Evolutionary conservation across 148 eudicot species (phyloP), one percentile per base, ranked within the genome.

Genomic region (Gaultheria prostrata): DNA sequence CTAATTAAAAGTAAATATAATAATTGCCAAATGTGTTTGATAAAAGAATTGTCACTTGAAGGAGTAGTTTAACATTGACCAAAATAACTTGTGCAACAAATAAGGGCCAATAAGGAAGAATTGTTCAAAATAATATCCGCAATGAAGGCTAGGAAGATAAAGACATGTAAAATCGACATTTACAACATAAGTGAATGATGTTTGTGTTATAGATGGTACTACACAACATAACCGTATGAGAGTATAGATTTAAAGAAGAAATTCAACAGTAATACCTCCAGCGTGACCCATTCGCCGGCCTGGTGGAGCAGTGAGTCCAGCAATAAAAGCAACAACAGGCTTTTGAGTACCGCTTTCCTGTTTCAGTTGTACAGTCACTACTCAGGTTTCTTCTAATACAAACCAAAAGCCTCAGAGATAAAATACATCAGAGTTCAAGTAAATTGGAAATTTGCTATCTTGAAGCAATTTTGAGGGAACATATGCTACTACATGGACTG

Each of bases 251-350:
- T 63, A 24, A 69, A 14, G 72, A 28, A 17, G 21, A 33, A 51
- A 84, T 20, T 21, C 46, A 0, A 80, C 59, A 45, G 76, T 48
- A 74, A 30, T 93, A 96, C 99, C 99, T 96, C 99, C 99, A 85
- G 99, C 99, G 71, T 96, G 99, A 79, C 99, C 99, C 99, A 96
- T 96, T 21, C 98, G 92, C 50, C 99, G 92, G 39, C 99, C 99
- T 59, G 99, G 99, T 83, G 99, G 99, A 79, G 99, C 99, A 49
- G 99, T 96, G 72, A 96, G 93, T 82, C 99, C 99, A 80, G 99
- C 99, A 86, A 96, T 96, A 88, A 96, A 96, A 82, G 95, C 97
- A 83, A 96, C 99, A 80, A 96, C 89, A 83, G 99, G 99, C 85
- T 96, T 96, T 14, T 94, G 89, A 87, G 99, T 96, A 79, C 94